Percentiles rank a stretch among this genome's conserved stretches.
These are phyloP conservation scores for Fusarium heterosporum DNA, from an alignment of 2,329 filamentous ascomycete genomes.

Conservation along the genomic window DNA sequence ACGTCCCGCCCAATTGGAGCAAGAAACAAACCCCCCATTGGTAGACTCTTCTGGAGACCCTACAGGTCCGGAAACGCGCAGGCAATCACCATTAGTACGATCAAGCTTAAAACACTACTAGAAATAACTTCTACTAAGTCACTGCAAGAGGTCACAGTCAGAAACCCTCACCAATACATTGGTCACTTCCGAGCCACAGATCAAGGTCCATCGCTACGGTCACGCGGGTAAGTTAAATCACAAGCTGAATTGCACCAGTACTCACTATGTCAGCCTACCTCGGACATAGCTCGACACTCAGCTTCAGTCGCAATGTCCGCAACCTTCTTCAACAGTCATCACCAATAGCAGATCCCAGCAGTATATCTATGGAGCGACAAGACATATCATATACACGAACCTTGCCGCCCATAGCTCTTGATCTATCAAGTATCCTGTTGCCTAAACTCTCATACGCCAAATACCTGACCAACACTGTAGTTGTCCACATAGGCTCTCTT, in stretches of 20 bases:
- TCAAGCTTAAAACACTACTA: neutral
- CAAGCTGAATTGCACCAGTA: neutral
- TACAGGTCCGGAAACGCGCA: neutral
- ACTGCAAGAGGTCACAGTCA: neutral
- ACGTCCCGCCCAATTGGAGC: neutral
- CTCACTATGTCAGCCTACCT: conserved; percentile 31
- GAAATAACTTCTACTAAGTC: neutral
- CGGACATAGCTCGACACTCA: conserved; percentile 37
- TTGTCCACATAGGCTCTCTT: conserved; percentile 35
- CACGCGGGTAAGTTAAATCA: conserved; percentile 21
- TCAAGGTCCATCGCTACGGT: conserved; percentile 38
- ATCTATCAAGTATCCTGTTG: conserved; percentile 23
- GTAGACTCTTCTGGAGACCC: neutral
- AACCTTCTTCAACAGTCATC: conserved; percentile 36
- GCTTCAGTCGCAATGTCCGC: conserved; percentile 37
- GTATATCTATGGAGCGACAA: conserved; percentile 29
- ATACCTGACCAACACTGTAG: conserved; percentile 33
- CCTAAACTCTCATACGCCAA: conserved; percentile 35
- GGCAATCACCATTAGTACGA: neutral
- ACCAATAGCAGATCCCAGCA: conserved; percentile 21
- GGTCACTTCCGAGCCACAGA: conserved; percentile 35
- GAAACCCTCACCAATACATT: conserved; percentile 32
- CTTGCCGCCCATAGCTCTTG: conserved; percentile 26
- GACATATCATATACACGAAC: conserved; percentile 32
- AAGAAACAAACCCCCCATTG: neutral